Evolutionary conservation across 2,329 filamentous ascomycete genomes (phyloP), one percentile per base, ranked within the genome.

Genomic region (Cladosporium sphaerospermum): DNA sequence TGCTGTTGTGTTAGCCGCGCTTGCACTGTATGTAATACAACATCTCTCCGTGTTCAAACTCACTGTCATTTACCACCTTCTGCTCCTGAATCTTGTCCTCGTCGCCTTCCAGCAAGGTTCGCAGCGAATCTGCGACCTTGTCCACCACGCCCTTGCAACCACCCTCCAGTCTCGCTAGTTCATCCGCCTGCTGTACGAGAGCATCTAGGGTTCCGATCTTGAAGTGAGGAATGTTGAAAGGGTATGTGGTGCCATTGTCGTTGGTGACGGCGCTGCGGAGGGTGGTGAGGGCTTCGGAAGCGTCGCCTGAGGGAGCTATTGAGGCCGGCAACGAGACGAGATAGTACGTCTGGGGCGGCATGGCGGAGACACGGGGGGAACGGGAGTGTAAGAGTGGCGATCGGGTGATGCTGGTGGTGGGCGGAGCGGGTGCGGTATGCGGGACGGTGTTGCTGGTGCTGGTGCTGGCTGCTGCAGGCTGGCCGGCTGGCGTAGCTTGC

Each of bases 151-250:
- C 81, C 71, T 91, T 83, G 69, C 90, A 96, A 34, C 81, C 79
- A 34, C 78, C 71, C 61, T 95, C 89, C 48, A 97, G 83, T 81
- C 96, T 97, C 55, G 85, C 80, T 52, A 99, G 78, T 67, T 97
- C 93, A 67, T 99, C 93, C 53, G 93, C 93, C 72, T 99, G 92
- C 73, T 96, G 89, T 42, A 99, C 90, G 54, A 99, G 79, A 37
- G 88, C 89, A 74, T 99, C 93, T 36, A 99, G 80, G 0, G 93
- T 96, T 54, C 93, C 93, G 69, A 99, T 95, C 77, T 97, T 99
- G 80, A 99, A 96, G 60, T 90, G 86, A 16, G 93, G 93, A 58
- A 97, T 86, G 53, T 81, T 75, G 68, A 97, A 96, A 2, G 84
- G 83, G 48, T 83, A 75, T 43, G 89, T 85, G 49, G 80, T 82